Evolutionary conservation across 192 early-diverging fungal genomes (phyloP).

Genomic region (Coemansia sp.): DNA sequence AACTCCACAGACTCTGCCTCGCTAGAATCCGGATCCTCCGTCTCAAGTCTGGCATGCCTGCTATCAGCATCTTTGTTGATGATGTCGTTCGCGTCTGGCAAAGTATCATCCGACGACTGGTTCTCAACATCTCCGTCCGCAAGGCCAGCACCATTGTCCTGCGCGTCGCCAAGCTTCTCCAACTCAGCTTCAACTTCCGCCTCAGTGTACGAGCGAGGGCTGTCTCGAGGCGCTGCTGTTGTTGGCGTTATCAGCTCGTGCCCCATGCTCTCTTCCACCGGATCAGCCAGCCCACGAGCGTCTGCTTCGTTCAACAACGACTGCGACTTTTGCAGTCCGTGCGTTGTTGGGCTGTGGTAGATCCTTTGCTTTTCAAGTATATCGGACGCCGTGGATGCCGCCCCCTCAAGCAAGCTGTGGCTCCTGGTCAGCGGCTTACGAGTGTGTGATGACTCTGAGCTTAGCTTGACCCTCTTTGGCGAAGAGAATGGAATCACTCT

Average conservation of each 20-base stretch:
- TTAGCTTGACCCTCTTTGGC: constrained; percentile 43
- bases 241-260: not conserved
- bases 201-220: not conserved
- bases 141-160: not conserved
- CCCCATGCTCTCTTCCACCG: not conserved
- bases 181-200: not conserved
- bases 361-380: not conserved
- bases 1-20: constrained; percentile 1
- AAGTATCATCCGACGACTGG: not conserved
- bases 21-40: not conserved
- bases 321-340: not conserved
- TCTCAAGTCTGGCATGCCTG: not conserved
- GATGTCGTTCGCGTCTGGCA: not conserved
- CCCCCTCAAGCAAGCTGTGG: not conserved
- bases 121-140: not conserved
- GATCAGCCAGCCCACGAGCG: not conserved
- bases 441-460: not conserved
- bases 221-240: not conserved
- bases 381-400: not conserved
- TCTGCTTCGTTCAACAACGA: not conserved
- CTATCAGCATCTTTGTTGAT: not conserved
- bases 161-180: not conserved
- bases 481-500: constrained; percentile 20
- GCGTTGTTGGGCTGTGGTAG: not conserved
- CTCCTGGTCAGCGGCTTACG: not conserved